Conservation (phyloP, 2,329 filamentous ascomycete species). For the Aspergillus persii region DNA sequence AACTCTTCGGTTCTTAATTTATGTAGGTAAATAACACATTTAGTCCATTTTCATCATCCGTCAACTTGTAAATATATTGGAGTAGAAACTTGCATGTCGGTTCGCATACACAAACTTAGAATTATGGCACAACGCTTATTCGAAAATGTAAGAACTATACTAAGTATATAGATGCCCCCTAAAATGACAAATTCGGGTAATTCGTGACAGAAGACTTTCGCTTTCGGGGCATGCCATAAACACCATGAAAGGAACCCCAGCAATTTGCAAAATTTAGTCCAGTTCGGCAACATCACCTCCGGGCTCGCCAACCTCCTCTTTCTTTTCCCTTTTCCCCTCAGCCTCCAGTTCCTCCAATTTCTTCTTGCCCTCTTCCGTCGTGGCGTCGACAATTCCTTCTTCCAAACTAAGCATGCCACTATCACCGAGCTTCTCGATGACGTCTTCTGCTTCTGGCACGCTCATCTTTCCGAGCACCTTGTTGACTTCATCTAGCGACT, state of each 20-base stretch:
- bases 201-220: not conserved
- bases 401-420: conserved; percentile 88
- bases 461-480: conserved; percentile 85
- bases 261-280: conserved; percentile 21
- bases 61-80: not conserved
- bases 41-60: not conserved
- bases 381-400: conserved; percentile 92
- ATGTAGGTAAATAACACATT: conserved; percentile 18
- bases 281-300: conserved; percentile 47
- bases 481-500: conserved; percentile 85
- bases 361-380: conserved; percentile 78
- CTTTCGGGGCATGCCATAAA: not conserved
- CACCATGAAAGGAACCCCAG: not conserved
- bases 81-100: not conserved
- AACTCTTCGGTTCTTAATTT: conserved; percentile 13
- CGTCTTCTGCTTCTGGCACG: conserved; percentile 80
- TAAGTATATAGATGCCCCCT: not conserved
- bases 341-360: conserved; percentile 73
- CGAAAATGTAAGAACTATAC: not conserved
- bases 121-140: not conserved
- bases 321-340: conserved; percentile 38
- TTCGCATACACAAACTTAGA: not conserved
- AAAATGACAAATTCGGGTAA: not conserved
- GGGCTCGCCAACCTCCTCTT: conserved; percentile 54
- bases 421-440: conserved; percentile 76